Base-by-base conservation (phyloP, 116 monocot species). In the Dioscorea cayenensis region DNA sequence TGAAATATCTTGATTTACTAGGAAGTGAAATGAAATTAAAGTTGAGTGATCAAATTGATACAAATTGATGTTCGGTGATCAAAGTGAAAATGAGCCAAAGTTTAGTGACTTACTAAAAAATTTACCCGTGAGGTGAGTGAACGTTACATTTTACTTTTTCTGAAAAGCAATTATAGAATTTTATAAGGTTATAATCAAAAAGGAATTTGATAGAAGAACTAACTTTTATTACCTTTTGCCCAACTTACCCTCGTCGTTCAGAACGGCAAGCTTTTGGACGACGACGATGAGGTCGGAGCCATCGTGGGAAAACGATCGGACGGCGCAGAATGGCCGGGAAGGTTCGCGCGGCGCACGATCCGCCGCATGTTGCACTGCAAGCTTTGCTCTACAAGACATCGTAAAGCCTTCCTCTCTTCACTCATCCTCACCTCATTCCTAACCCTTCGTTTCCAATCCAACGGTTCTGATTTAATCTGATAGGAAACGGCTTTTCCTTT, bases 221-320 rank as follows among this genome's bases (percentile, higher is more conserved):
- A 17, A 1, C 16, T 59, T 21, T 59, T 12, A 5, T 2, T 7
- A 10, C 6, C 2, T 21, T 59, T 59, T 59, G 7, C 43, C 43
- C 43, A 19, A 6, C 2, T 21, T 59, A 3, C 21, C 59, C 19
- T 59, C 14, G n/a, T 1, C 3, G 10, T 49, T 80, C 66, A 89
- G 77, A 95, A 89, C 0, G 91, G 86, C 51, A 95, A 75, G 81
- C 95, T 95, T 68, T 89, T 89, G 68, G 89, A 89, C 8, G 85
- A 82, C 10, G 85, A 89, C 8, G 85, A 82, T 6, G 85, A 75
- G 28, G 68, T 69, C 16, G 76, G 80, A 36, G 80, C 35, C 63
- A 89, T 82, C 35, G 78, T 73, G 51, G 23, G 51, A 35, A 86
- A 50, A 12, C 76, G 82, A 66, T 91, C 81, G 25, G 86, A 75